Conservation (phyloP, 164 flowering plant genomes). For the Macadamia tetraphylla region DNA sequence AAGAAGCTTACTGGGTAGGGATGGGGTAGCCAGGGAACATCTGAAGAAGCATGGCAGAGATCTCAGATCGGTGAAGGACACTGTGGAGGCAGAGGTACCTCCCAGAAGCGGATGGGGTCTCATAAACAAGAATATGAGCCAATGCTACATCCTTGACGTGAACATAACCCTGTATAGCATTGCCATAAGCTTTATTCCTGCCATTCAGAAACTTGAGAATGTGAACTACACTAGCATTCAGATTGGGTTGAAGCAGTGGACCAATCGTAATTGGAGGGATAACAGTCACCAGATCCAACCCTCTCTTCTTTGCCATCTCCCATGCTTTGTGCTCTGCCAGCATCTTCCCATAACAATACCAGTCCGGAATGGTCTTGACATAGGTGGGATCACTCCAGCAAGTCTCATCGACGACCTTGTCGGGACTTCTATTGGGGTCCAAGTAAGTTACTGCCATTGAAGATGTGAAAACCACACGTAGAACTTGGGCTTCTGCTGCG, state of each 20-base stretch:
- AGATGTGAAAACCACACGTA: neutral
- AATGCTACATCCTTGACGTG: slow-evolving; percentile 56
- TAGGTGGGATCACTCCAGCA: slow-evolving; percentile 2
- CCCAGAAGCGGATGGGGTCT: slow-evolving; percentile 22
- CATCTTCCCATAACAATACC: slow-evolving; percentile 34
- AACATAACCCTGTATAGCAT: slow-evolving; percentile 55
- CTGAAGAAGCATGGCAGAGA: slow-evolving; percentile 55
- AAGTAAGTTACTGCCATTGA: neutral
- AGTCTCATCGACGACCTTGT: neutral
- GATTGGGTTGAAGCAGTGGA: slow-evolving; percentile 13
- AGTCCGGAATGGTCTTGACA: neutral
- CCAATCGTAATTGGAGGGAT: slow-evolving; percentile 32
- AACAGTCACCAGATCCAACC: slow-evolving; percentile 31
- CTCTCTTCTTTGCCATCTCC: slow-evolving; percentile 20
- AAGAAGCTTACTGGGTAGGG: slow-evolving; percentile 57
- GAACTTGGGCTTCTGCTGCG: neutral
- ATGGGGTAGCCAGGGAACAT: slow-evolving; percentile 62
- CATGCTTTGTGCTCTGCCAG: slow-evolving; percentile 34
- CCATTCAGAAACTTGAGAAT: slow-evolving; percentile 27
- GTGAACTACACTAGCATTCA: slow-evolving; percentile 47
- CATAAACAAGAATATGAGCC: too few species aligned
- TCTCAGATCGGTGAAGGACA: slow-evolving; percentile 63
- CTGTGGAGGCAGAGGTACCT: slow-evolving; percentile 61
- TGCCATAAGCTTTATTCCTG: slow-evolving; percentile 59
- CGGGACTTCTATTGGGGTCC: neutral